Base-by-base conservation (phyloP, 176 grass and related monocot species). In the Cenchrus americanus region DNA sequence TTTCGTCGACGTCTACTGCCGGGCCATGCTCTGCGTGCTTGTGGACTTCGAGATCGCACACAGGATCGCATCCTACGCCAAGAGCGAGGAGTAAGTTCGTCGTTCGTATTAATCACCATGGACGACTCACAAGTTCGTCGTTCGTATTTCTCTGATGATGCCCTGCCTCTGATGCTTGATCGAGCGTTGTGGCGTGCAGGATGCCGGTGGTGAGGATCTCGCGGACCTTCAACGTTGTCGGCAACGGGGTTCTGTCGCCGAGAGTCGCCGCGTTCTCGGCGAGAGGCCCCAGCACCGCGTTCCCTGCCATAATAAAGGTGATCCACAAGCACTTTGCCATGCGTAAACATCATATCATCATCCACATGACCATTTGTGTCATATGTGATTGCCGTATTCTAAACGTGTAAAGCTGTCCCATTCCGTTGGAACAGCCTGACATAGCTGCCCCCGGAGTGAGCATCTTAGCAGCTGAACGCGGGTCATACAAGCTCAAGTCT, bases 361-460 rank as follows among this genome's bases (percentile, higher is more conserved):
- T n/a, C n/a, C n/a, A n/a, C n/a, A n/a, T n/a, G n/a, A n/a, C n/a
- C n/a, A n/a, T n/a, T n/a, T n/a, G n/a, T n/a, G n/a, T n/a, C n/a
- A 53, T 53, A 11, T 52, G 14, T 17, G 1, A 53, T 53, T 53
- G 51, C 51, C 14, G 14, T 5, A 14, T 17, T 53, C 51, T 53
- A 0, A 15, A 51, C 1, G 51, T 54, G 18, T 19, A 6, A 10
- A 55, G 10, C 13, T 11, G 13, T 4, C 9, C 34, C 5, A 18
- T 8, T 14, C 6, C 1, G n/a, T 48, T 27, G 1, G 3, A 26
- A 46, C 32, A 92, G 90, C 91, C 87, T 1, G 91, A 92, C 48
- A 10, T 92, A 71, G 8, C 84, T 2, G 91, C 91, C 1, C 91
- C 87, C 0, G 87, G 84, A 18, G 58, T 50, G 0, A 6, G 24